phyloP scores from a whole-genome alignment of 805 yeast species.

The Lachancea dasiensis region DNA sequence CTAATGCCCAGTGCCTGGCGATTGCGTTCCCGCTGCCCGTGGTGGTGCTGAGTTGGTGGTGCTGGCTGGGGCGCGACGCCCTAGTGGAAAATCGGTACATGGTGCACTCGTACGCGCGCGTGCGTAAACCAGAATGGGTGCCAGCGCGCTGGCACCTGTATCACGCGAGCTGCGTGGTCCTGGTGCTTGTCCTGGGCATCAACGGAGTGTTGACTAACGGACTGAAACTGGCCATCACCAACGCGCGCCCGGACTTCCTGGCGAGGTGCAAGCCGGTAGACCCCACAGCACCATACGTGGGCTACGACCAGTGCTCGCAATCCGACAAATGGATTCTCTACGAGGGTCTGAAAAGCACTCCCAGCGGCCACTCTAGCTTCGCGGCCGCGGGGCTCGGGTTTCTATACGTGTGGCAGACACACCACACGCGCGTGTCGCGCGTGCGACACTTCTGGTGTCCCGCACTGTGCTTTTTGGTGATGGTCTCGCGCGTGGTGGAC shows the following conservation, averaged over 20 bases:
- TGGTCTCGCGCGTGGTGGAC: conserved; percentile 26
- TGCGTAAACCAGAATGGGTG: conserved; percentile 16
- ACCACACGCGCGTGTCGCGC: conserved; percentile 14
- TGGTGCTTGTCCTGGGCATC: conserved; percentile 18
- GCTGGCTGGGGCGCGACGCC: conserved; percentile 8
- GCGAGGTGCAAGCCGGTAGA: conserved; percentile 20
- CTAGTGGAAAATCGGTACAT: conserved; percentile 1
- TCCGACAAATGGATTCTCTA: conserved; percentile 15
- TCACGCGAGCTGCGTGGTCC: conserved; percentile 19
- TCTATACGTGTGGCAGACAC: conserved; percentile 23
- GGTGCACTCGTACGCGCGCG: conserved; percentile 4
- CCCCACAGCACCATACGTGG: conserved; percentile 10
- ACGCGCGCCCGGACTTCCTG: conserved; percentile 29
- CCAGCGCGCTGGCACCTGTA: conserved; percentile 20
- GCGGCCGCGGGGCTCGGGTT: conserved; percentile 18
- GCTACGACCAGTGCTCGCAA: conserved; percentile 13
- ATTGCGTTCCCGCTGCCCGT: conserved; percentile 15
- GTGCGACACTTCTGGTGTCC: conserved; percentile 27
- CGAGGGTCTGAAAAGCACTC: conserved; percentile 31
- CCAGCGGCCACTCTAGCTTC: conserved; percentile 31
- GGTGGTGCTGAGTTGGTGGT: conserved; percentile 9
- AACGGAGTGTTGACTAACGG: conserved; percentile 25
- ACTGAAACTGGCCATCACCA: conserved; percentile 23
- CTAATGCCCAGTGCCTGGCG: conserved; percentile 18
- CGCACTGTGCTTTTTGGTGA: conserved; percentile 19